Conservation (phyloP, 2,329 filamentous ascomycete species). For the Fusarium irregulare region DNA sequence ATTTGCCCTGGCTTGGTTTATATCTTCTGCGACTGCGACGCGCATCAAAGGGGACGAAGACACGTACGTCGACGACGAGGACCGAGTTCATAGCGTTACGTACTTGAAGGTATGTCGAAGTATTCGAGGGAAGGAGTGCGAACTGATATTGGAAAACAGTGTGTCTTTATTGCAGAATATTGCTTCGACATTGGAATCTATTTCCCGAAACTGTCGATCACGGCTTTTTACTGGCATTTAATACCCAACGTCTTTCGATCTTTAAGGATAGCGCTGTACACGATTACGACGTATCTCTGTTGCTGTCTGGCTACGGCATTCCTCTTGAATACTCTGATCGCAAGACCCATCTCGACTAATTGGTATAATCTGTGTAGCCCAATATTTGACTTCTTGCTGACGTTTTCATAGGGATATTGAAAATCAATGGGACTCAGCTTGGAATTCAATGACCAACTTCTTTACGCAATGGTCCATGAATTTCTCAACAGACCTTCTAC, state of each 20-base stretch:
- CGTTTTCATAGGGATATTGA: conserved; percentile 7
- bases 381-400: accelerated
- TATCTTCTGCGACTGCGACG: background rate
- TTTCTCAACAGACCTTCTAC: conserved; percentile 9
- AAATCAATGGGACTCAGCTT: conserved; percentile 8
- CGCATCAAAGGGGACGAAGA: background rate
- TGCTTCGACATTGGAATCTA: conserved; percentile 18
- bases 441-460: conserved; percentile 2
- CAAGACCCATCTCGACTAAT: conserved; percentile 1
- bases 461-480: conserved; percentile 18
- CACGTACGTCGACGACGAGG: background rate
- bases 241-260: conserved; percentile 9
- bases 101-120: conserved; percentile 5
- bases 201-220: conserved; percentile 15
- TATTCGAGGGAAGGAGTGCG: too few relatives aligned
- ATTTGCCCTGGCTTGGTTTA: conserved; percentile 8
- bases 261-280: background rate
- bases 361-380: background rate
- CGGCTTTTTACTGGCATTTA: conserved; percentile 15
- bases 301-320: too few relatives aligned
- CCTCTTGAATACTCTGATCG: background rate
- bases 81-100: background rate
- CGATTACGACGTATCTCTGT: too few relatives aligned
- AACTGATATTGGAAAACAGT: background rate
- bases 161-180: conserved; percentile 10